Evolutionary conservation across 345 rosid species (phyloP), one percentile per base, ranked within the genome.

Genomic region (Laguncularia racemosa): DNA sequence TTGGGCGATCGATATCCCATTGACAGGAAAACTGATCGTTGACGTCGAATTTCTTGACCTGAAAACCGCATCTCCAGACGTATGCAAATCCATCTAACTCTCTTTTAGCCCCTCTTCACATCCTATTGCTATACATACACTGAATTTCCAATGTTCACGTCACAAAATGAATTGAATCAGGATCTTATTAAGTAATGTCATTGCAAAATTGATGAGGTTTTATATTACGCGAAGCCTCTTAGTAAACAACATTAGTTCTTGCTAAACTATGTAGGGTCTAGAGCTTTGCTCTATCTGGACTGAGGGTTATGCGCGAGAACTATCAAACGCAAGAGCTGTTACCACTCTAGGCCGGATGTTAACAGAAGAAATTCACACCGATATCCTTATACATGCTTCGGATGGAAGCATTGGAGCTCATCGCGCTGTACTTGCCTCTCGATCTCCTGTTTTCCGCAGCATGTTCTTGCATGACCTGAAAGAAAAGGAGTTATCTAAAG

Each of bases 21-120:
- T 86, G 40, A 80, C 86, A 0, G 99, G 97, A 18, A 89, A 82
- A 78, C 67, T 92, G 77, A 86, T 86, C 67, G 84, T 89, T 14
- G 99, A 92, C 57, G 85, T 92, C 7, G 99, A 92, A 61, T 92
- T 92, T 57, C 85, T 89, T 33, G 95, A 92, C 62, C 75, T 92
- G 46, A 92, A 92, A 71, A 75, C 76, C 57, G 70, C 83, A 59
- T 76, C 95, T 64, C 82, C 81, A 52, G 74, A 73, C 57, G 95
- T 92, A 72, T 63, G 90, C 50, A 18, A 62, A 44, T 63, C 65
- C 46, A 50, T 44, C 8, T 51, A 53, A 49, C 19, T 50, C 54
- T 55, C 46, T 17, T 12, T 57, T n/a, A n/a, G n/a, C n/a, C n/a
- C n/a, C n/a, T n/a, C n/a, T n/a, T n/a, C n/a, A n/a, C n/a, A n/a